Percentiles rank a stretch among this genome's conserved stretches.
Conservation (phyloP, 768 basidiomycete genomes). For the Chalciporus pseudorubinellus region DNA sequence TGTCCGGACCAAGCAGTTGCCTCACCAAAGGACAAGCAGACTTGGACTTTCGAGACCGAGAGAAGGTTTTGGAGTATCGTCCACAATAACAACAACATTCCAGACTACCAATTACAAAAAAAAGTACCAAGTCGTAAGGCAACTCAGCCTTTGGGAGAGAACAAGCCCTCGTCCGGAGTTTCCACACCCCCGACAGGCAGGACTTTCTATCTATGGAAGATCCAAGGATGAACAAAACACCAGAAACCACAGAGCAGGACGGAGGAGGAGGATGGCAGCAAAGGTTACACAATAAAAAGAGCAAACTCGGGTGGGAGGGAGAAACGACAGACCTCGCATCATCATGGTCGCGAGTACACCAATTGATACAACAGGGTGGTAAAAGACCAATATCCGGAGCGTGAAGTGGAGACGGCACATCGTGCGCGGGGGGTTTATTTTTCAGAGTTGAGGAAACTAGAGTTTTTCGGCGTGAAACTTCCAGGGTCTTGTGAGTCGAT, state of each 20-base stretch:
- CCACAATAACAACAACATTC: background rate
- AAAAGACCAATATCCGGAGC: background rate
- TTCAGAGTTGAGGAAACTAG: conserved; percentile 28
- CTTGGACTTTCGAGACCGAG: background rate
- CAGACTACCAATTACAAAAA: background rate
- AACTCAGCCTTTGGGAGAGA: background rate
- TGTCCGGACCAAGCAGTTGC: no score
- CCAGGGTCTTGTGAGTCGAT: conserved; percentile 32
- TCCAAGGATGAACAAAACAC: background rate
- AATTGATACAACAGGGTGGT: conserved; percentile 4
- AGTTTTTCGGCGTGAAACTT: conserved; percentile 22
- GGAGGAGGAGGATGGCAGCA: background rate
- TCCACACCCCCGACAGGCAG: background rate
- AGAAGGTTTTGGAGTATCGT: background rate
- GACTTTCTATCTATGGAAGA: background rate
- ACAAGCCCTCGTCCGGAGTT: background rate
- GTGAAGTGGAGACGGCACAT: background rate
- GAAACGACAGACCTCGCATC: conserved; percentile 17
- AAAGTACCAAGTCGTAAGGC: background rate
- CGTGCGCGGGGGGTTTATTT: conserved; percentile 16
- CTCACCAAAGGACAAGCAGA: no score
- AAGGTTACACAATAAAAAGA: conserved; percentile 33
- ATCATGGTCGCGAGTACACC: conserved; percentile 13
- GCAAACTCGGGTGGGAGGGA: background rate
- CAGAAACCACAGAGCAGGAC: background rate